Percentiles rank a stretch among this genome's conserved stretches.
Evolutionary conservation across 23 red algal species (phyloP).

Genomic region (Gracilaria gracilis): DNA sequence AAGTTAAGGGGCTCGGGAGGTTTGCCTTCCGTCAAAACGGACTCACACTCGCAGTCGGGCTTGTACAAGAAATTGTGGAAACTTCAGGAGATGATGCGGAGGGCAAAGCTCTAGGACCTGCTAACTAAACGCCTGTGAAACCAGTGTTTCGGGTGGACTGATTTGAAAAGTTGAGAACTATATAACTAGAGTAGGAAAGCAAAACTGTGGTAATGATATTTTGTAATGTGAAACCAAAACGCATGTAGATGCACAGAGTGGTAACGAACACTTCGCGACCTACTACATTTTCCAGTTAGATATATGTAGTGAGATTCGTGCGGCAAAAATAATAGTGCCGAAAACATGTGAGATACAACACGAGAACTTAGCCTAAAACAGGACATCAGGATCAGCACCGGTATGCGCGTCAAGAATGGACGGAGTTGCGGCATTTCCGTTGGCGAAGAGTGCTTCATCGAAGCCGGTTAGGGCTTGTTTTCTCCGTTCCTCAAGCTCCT

Average conservation of each 20-base stretch:
- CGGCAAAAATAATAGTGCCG: background rate
- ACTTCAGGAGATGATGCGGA: background rate
- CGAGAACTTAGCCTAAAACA: conserved; percentile 52
- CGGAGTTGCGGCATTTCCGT: conserved; percentile 10
- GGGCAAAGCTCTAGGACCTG: background rate
- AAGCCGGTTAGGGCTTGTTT: conserved; percentile 77
- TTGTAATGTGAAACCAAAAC: conserved; percentile 32
- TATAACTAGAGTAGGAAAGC: conserved; percentile 21
- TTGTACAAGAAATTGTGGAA: conserved; percentile 61
- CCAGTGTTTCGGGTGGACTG: background rate
- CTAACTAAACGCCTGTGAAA: conserved; percentile 21
- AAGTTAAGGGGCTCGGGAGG: conserved; percentile 59
- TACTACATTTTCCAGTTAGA: conserved; percentile 30
- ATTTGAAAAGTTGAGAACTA: conserved; percentile 22
- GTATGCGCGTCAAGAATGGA: conserved; percentile 64
- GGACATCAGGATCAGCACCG: conserved; percentile 57
- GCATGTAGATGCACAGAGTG: conserved; percentile 5
- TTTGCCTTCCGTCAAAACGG: conserved; percentile 70
- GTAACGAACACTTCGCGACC: background rate
- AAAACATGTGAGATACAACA: conserved; percentile 19
- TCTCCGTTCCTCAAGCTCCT: conserved; percentile 61
- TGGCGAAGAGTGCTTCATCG: conserved; percentile 57
- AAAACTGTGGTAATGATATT: conserved; percentile 11
- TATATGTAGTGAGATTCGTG: conserved; percentile 24
- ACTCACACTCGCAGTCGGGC: conserved; percentile 61